Conservation (phyloP, 208 protist species). For the Cochliopodium minus region DNA sequence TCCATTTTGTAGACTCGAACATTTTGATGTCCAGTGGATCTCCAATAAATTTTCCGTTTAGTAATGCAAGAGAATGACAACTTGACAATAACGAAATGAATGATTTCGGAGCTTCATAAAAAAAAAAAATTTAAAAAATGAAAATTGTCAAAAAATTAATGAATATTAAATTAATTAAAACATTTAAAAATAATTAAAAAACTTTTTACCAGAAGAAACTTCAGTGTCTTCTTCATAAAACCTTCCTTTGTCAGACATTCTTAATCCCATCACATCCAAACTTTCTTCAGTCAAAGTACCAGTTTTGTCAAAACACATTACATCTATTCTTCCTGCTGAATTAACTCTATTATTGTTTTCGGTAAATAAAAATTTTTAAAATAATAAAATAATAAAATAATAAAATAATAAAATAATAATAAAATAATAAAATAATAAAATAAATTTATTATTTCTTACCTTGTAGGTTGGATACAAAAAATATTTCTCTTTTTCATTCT, state of each 20-base stretch:
- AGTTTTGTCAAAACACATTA: conserved; percentile 46
- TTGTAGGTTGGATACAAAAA: conserved; percentile 35
- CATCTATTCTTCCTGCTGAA: conserved; percentile 25
- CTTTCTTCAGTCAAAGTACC: conserved; percentile 41
- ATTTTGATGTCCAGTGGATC: conserved; percentile 49
- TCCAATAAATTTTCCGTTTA: conserved; percentile 28
- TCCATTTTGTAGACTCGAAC: conserved; percentile 25
- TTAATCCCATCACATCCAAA: conserved; percentile 19
- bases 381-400: too few species aligned
- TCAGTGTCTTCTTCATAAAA: not conserved
- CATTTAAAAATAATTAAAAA: too few species aligned
- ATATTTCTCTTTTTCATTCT: conserved; percentile 30
- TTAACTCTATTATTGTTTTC: too few species aligned
- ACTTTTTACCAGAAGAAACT: not conserved
- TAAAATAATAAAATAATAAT: too few species aligned
- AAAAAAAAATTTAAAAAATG: too few species aligned
- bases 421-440: too few species aligned
- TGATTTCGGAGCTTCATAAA: not conserved
- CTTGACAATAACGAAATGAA: conserved; percentile 15
- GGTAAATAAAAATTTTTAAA: too few species aligned
- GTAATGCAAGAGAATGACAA: conserved; percentile 27
- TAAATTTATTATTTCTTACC: too few species aligned
- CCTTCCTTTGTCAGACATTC: not conserved
- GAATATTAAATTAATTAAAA: too few species aligned
- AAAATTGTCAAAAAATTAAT: too few species aligned